Percentiles rank a stretch among this genome's conserved stretches.
Conservation (phyloP, 352 stramenopile genomes). For the Aphanomyces euteiches region DNA sequence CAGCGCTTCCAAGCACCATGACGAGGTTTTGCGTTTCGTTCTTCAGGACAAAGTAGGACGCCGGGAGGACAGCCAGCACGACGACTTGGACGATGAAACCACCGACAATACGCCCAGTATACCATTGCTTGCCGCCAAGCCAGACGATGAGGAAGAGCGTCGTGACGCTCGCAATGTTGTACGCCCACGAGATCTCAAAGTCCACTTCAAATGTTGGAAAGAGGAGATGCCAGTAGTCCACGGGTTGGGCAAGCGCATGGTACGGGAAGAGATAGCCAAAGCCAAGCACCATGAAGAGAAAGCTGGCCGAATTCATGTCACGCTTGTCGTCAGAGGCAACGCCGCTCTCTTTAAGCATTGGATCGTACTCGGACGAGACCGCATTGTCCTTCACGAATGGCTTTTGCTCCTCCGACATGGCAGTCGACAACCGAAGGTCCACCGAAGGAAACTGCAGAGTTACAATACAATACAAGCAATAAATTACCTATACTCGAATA, state of each 20-base stretch:
- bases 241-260: constrained; percentile 4
- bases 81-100: constrained; percentile 1
- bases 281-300: constrained; percentile 3
- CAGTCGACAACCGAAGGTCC: no score
- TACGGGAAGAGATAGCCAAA: constrained; percentile 19
- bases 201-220: constrained; percentile 13
- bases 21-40: neutral
- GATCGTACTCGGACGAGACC: neutral
- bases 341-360: neutral
- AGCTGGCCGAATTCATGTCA: neutral
- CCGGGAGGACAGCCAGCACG: neutral
- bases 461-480: no score
- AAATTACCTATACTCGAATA: no score
- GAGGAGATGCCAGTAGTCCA: constrained; percentile 13
- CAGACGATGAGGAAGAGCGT: constrained; percentile 14
- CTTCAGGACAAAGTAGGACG: constrained; percentile 9
- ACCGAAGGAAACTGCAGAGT: no score
- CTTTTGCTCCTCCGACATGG: no score
- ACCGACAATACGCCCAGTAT: constrained; percentile 10
- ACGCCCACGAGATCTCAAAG: constrained; percentile 16
- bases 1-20: constrained; percentile 5
- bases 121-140: constrained; percentile 9
- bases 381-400: no score
- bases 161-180: constrained; percentile 17
- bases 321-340: neutral